Conservation (phyloP, 2,329 filamentous ascomycete genomes). For the Coniochaeta prunicola region DNA sequence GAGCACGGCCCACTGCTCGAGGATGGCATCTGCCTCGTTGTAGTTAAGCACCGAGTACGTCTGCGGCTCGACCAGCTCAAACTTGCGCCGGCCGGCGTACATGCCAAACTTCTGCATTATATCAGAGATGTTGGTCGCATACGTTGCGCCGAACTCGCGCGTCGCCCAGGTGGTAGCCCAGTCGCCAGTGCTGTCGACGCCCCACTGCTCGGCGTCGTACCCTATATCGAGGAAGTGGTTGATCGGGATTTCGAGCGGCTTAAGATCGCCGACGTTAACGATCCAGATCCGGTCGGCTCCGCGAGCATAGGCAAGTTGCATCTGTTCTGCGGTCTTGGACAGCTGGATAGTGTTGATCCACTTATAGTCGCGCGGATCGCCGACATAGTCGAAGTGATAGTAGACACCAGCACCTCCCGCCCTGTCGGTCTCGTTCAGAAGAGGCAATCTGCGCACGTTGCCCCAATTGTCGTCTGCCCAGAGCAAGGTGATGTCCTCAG, state of each 20-base stretch:
- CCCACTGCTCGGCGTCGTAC: slow-evolving; percentile 53
- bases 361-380: slow-evolving; percentile 39
- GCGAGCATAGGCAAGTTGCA: slow-evolving; percentile 52
- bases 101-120: slow-evolving; percentile 49
- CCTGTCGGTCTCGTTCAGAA: slow-evolving; percentile 50
- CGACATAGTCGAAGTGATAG: slow-evolving; percentile 51
- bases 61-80: slow-evolving; percentile 50
- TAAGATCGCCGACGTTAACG: slow-evolving; percentile 61
- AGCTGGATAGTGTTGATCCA: slow-evolving; percentile 61
- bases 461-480: slow-evolving; percentile 67
- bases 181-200: slow-evolving; percentile 43
- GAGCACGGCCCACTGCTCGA: slow-evolving; percentile 47
- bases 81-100: slow-evolving; percentile 51
- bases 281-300: slow-evolving; percentile 57
- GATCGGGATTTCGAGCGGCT: slow-evolving; percentile 57
- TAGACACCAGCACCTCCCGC: slow-evolving; percentile 59
- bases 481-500: slow-evolving; percentile 60
- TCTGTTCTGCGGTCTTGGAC: slow-evolving; percentile 53
- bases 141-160: slow-evolving; percentile 44
- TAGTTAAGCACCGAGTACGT: slow-evolving; percentile 58
- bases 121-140: slow-evolving; percentile 39
- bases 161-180: slow-evolving; percentile 48
- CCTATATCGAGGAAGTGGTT: slow-evolving; percentile 62
- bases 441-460: slow-evolving; percentile 54
- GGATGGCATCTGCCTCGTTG: slow-evolving; percentile 51